Percentiles rank a stretch among this genome's conserved stretches.
Evolutionary conservation across 257 asterid genomes (phyloP).

Genomic region (Dorcoceras hygrometricum): DNA sequence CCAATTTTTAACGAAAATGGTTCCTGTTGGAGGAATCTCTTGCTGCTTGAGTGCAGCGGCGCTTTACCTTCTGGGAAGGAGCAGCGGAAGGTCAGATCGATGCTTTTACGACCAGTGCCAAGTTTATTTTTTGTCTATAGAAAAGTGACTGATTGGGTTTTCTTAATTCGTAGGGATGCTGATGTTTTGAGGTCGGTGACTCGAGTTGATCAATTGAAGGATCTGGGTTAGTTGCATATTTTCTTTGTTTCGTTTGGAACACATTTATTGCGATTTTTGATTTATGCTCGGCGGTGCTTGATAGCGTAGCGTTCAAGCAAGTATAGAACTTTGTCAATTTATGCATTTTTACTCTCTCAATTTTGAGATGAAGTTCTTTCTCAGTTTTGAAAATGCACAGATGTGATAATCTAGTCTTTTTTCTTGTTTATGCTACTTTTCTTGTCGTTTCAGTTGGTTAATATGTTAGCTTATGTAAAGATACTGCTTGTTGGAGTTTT

Average conservation of each 20-base stretch:
- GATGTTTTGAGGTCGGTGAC: slow-evolving; percentile 74
- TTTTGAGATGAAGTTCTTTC: not conserved
- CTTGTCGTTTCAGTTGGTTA: not conserved
- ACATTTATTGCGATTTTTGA: not conserved
- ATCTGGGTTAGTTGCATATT: slow-evolving; percentile 58
- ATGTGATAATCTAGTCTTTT: not conserved
- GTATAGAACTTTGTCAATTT: not conserved
- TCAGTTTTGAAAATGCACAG: not conserved
- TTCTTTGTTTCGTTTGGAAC: not conserved
- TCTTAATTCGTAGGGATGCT: slow-evolving; percentile 60
- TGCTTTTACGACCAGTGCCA: not conserved
- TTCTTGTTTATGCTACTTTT: slow-evolving; percentile 7
- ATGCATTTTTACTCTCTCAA: not conserved
- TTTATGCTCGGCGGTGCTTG: not conserved
- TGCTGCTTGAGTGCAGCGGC: slow-evolving; percentile 97
- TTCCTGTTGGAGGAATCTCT: slow-evolving; percentile 81
- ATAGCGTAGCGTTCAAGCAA: not conserved
- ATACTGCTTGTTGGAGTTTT: not conserved
- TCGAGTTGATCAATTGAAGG: slow-evolving; percentile 89
- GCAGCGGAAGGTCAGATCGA: slow-evolving; percentile 72
- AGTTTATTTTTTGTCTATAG: not conserved
- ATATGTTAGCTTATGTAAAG: not conserved
- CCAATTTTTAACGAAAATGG: slow-evolving; percentile 39
- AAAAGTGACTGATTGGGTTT: not conserved
- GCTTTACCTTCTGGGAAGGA: slow-evolving; percentile 91